Conservation (phyloP, 805 yeast species). For the Candida coquimbonensis region DNA sequence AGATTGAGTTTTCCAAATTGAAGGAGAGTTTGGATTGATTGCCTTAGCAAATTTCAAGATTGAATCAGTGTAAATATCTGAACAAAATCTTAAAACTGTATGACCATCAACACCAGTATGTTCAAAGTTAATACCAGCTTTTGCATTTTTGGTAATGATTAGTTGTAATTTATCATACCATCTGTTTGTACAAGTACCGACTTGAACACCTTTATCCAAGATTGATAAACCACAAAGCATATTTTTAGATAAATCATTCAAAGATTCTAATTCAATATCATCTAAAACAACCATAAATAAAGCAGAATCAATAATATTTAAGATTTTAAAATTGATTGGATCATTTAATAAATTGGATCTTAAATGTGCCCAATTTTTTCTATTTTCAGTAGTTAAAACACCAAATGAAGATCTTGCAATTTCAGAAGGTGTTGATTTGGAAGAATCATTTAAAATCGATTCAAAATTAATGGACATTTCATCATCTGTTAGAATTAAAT, state of each 20-base stretch:
- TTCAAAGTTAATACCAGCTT: constrained; percentile 90
- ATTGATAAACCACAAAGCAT: constrained; percentile 82
- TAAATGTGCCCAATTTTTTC: constrained; percentile 80
- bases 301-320: constrained; percentile 73
- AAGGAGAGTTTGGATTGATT: constrained; percentile 65
- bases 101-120: constrained; percentile 96
- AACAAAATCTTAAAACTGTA: constrained; percentile 80
- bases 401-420: constrained; percentile 84
- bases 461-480: constrained; percentile 71
- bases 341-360: constrained; percentile 46
- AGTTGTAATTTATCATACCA: constrained; percentile 93
- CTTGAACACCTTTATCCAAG: constrained; percentile 79
- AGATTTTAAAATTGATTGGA: constrained; percentile 57
- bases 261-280: constrained; percentile 55
- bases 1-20: constrained; percentile 53
- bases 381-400: constrained; percentile 81
- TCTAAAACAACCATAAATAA: constrained; percentile 80
- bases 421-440: constrained; percentile 41
- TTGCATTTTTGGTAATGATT: constrained; percentile 80
- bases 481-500: constrained; percentile 64
- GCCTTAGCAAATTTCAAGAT: constrained; percentile 79
- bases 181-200: constrained; percentile 89
- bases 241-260: constrained; percentile 66
- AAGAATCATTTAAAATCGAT: constrained; percentile 70
- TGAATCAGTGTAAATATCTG: constrained; percentile 88